These are phyloP conservation scores for Schwanniomyces vanrijiae DNA, from an alignment of 805 yeast species.

Conservation along the genomic window DNA sequence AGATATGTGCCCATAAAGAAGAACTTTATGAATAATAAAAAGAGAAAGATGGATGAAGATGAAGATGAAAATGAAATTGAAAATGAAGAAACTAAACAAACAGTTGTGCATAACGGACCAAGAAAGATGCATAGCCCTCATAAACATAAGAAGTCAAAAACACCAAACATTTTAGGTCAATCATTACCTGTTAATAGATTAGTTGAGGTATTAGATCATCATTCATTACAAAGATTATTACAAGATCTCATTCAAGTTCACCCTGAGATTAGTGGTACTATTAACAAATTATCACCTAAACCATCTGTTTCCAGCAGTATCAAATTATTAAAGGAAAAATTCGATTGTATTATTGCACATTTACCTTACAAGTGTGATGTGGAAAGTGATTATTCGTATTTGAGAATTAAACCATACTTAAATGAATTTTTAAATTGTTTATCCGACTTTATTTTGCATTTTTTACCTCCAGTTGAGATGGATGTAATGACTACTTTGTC, in stretches of 20 bases:
- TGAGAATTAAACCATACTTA: conserved; percentile 66
- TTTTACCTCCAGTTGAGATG: conserved; percentile 68
- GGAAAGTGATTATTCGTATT: conserved; percentile 71
- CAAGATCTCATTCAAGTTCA: conserved; percentile 53
- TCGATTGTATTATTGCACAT: conserved; percentile 43
- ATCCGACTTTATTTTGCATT: conserved; percentile 71
- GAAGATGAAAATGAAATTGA: conserved; percentile 5
- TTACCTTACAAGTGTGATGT: conserved; percentile 78
- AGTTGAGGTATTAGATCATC: conserved; percentile 65
- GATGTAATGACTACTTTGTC: conserved; percentile 54
- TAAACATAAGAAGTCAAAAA: conserved; percentile 31
- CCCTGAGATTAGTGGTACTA: conserved; percentile 59
- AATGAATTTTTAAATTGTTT: conserved; percentile 69
- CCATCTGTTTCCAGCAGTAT: conserved; percentile 57
- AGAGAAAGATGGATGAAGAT: conserved; percentile 17
- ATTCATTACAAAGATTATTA: conserved; percentile 53
- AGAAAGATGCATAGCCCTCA: neutral
- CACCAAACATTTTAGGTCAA: conserved; percentile 53
- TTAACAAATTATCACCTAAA: conserved; percentile 54
- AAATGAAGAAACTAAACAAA: neutral
- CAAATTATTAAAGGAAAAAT: conserved; percentile 46
- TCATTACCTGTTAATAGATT: conserved; percentile 62
- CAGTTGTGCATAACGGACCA: neutral
- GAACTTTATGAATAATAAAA: conserved; percentile 6
- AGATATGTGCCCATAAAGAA: conserved; percentile 4